Conservation (phyloP, 768 basidiomycete species). For the Mycena rebaudengoi region DNA sequence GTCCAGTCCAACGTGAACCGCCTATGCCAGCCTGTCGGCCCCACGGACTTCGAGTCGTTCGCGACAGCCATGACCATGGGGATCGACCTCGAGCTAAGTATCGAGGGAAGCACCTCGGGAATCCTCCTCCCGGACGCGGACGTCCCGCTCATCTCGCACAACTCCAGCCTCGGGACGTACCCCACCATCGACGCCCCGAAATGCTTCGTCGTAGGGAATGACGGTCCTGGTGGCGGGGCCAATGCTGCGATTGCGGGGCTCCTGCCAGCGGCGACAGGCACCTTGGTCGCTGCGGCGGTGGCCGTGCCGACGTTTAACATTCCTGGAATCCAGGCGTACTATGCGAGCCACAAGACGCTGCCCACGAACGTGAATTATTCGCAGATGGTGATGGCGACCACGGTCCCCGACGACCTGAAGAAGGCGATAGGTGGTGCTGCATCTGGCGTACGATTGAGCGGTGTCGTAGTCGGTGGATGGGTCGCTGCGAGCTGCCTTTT, state of each 20-base stretch:
- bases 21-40: not conserved
- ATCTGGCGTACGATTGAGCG: no score
- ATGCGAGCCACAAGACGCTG: slow-evolving; percentile 3
- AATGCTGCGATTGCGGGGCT: not conserved
- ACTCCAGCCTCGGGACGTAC: not conserved
- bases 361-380: slow-evolving; percentile 19
- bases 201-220: slow-evolving; percentile 16
- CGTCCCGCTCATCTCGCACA: not conserved
- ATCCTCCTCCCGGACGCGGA: not conserved
- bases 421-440: not conserved
- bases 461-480: no score
- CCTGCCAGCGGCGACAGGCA: slow-evolving; percentile 7
- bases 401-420: slow-evolving; percentile 9
- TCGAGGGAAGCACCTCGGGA: slow-evolving; percentile 5
- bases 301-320: slow-evolving; percentile 19
- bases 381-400: slow-evolving; percentile 15
- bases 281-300: not conserved
- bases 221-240: not conserved
- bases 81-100: slow-evolving; percentile 10
- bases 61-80: slow-evolving; percentile 12
- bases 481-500: not conserved
- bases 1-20: not conserved
- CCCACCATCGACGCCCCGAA: not conserved
- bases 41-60: slow-evolving; percentile 10
- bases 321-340: slow-evolving; percentile 10